phyloP scores from a whole-genome alignment of 2,329 filamentous ascomycete species.

The Claviceps arundinis region DNA sequence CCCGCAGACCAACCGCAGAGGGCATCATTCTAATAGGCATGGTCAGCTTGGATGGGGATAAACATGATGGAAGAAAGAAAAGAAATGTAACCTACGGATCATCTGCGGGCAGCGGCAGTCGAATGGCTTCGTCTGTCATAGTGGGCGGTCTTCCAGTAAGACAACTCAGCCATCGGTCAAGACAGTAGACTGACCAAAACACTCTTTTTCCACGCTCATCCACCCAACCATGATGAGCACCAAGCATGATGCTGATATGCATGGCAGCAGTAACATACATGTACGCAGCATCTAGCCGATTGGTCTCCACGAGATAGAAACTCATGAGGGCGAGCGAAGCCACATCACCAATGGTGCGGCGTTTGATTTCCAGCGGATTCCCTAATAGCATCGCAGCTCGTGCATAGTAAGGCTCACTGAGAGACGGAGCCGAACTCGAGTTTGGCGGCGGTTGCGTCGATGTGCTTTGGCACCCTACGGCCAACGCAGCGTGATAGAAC shows the following conservation, averaged over 20 bases:
- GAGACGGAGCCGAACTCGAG: conserved; percentile 9
- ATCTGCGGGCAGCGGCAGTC: conserved; percentile 26
- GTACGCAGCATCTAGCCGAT: conserved; percentile 34
- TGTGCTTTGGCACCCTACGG: conserved; percentile 18
- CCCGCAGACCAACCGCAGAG: conserved; percentile 28
- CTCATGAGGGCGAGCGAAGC: conserved; percentile 32
- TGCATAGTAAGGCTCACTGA: conserved; percentile 31
- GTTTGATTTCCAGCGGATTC: conserved; percentile 32
- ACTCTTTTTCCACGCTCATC: conserved; percentile 31
- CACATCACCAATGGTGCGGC: conserved; percentile 28
- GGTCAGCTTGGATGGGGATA: neutral
- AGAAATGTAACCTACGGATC: conserved; percentile 21
- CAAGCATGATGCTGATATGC: conserved; percentile 34
- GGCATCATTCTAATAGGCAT: conserved; percentile 25
- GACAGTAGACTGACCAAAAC: conserved; percentile 39
- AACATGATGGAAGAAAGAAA: neutral
- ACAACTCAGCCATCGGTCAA: conserved; percentile 35
- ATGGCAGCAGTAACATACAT: conserved; percentile 33
- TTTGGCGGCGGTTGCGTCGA: conserved; percentile 4
- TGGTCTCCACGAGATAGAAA: conserved; percentile 35
- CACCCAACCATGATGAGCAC: conserved; percentile 30
- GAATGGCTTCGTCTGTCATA: conserved; percentile 34
- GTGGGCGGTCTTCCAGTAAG: conserved; percentile 35
- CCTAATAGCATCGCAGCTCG: conserved; percentile 30
- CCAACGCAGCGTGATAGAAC: conserved; percentile 33